Evolutionary conservation across 345 rosid species (phyloP).

Genomic region (Lagerstroemia speciosa): DNA sequence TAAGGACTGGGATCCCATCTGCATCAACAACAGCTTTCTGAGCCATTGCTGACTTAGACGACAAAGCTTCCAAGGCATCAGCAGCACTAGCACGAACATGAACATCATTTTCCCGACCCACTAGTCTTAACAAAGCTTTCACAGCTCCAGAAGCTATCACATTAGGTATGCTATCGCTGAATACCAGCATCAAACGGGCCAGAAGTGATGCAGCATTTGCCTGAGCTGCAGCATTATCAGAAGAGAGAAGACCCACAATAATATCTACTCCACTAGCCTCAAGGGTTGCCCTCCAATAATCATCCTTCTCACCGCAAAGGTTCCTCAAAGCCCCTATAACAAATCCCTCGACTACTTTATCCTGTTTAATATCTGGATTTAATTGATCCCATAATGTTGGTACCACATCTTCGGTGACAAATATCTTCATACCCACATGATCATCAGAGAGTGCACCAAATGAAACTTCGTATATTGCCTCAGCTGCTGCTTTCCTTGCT

Average conservation of each 20-base stretch:
- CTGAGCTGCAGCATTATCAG: conserved; percentile 65
- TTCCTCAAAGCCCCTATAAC: conserved; percentile 83
- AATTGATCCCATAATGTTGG: conserved; percentile 76
- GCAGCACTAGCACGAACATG: conserved; percentile 69
- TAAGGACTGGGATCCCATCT: conserved; percentile 55
- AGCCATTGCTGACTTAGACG: conserved; percentile 54
- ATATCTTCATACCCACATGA: conserved; percentile 74
- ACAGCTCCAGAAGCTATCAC: conserved; percentile 69
- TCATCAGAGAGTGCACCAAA: conserved; percentile 72
- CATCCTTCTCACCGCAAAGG: conserved; percentile 69
- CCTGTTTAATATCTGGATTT: conserved; percentile 46
- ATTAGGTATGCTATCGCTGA: conserved; percentile 48
- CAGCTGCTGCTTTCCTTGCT: conserved; percentile 71
- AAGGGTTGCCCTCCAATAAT: conserved; percentile 60
- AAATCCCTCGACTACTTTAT: conserved; percentile 69
- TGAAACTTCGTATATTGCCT: conserved; percentile 77
- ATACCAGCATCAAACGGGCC: conserved; percentile 63
- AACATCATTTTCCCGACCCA: conserved; percentile 42
- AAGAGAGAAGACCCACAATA: conserved; percentile 62
- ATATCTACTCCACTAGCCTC: conserved; percentile 69
- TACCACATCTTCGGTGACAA: conserved; percentile 78
- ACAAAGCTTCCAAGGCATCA: conserved; percentile 73
- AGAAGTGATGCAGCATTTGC: conserved; percentile 87
- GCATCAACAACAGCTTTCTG: conserved; percentile 52
- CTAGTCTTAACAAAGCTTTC: conserved; percentile 55